Conservation (phyloP, 371 early-diverging fungal species). For the Rhizomucor miehei region DNA sequence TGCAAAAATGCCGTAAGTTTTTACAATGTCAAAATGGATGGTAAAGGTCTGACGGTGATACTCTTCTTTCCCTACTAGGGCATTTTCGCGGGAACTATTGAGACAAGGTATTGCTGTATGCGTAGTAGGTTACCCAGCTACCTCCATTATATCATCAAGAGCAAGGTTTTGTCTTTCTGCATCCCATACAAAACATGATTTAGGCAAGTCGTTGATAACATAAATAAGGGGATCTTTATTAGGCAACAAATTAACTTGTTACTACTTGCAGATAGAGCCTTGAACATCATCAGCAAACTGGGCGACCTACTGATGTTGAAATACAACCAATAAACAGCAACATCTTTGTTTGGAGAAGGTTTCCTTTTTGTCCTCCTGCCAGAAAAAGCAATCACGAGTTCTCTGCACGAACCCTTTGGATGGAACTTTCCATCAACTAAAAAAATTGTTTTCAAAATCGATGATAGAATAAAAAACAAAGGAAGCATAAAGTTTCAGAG, state of each 20-base stretch:
- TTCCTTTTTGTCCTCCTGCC: too few relatives aligned
- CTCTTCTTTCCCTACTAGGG: constrained; percentile 42
- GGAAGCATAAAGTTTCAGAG: too few relatives aligned
- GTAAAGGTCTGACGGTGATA: too few relatives aligned
- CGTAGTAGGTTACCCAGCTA: constrained; percentile 97
- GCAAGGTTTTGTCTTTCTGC: constrained; percentile 96
- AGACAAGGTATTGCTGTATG: constrained; percentile 93
- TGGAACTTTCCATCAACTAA: constrained; percentile 3
- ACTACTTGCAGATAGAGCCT: constrained; percentile 38
- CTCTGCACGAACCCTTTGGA: too few relatives aligned
- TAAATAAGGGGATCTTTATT: not conserved
- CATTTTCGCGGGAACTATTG: constrained; percentile 94
- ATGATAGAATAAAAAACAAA: too few relatives aligned
- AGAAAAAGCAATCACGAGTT: too few relatives aligned
- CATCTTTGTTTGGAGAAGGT: too few relatives aligned
- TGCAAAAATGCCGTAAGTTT: constrained; percentile 82
- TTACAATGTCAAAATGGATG: too few relatives aligned
- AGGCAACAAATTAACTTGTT: not conserved
- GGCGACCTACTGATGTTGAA: constrained; percentile 59
- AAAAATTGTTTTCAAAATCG: not conserved
- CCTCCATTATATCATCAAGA: constrained; percentile 90
- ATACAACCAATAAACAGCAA: not conserved
- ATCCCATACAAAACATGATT: constrained; percentile 94
- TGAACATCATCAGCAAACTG: constrained; percentile 54
- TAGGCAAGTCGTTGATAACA: constrained; percentile 36